Percentiles rank a stretch among this genome's conserved stretches.
These are phyloP conservation scores for Exophiala oligosperma DNA, from an alignment of 2,329 filamentous ascomycete genomes.

Conservation along the genomic window DNA sequence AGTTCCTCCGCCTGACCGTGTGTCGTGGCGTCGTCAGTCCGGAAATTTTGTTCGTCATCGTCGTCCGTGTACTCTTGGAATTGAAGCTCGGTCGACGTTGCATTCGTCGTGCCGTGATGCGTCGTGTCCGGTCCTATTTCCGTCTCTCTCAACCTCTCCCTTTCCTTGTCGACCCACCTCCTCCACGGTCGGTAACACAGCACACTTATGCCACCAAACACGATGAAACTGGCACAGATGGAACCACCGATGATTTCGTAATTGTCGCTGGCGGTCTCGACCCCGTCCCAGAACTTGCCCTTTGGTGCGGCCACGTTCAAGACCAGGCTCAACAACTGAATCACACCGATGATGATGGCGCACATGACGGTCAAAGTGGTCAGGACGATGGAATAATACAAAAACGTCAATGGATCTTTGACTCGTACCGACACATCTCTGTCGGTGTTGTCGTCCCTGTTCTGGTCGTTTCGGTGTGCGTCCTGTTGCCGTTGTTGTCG, in stretches of 20 bases:
- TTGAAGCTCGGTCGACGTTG: not conserved
- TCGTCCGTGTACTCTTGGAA: no score
- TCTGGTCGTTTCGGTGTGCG: no score
- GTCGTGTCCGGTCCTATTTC: not conserved
- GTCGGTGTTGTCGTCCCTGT: conserved; percentile 22
- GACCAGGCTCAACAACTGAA: conserved; percentile 79
- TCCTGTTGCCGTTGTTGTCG: conserved; percentile 1
- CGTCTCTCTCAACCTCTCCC: conserved; percentile 14
- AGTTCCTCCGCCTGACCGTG: conserved; percentile 11
- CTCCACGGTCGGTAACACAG: conserved; percentile 80
- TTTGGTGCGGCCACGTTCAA: conserved; percentile 63
- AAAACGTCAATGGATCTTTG: conserved; percentile 79
- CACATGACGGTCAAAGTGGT: conserved; percentile 82
- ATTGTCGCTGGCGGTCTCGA: conserved; percentile 72
- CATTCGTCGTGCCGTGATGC: no score
- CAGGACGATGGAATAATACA: conserved; percentile 90
- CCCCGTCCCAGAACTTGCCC: conserved; percentile 88
- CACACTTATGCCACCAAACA: conserved; percentile 73
- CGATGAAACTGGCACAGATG: conserved; percentile 81
- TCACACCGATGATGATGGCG: conserved; percentile 78
- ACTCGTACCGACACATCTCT: conserved; percentile 54
- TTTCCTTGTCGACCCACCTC: conserved; percentile 50
- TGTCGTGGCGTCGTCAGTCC: not conserved
- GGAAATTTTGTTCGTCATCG: no score
- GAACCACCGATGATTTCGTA: conserved; percentile 83